Conservation (phyloP, 345 rosid species). For the Aquilaria yunnanensis region DNA sequence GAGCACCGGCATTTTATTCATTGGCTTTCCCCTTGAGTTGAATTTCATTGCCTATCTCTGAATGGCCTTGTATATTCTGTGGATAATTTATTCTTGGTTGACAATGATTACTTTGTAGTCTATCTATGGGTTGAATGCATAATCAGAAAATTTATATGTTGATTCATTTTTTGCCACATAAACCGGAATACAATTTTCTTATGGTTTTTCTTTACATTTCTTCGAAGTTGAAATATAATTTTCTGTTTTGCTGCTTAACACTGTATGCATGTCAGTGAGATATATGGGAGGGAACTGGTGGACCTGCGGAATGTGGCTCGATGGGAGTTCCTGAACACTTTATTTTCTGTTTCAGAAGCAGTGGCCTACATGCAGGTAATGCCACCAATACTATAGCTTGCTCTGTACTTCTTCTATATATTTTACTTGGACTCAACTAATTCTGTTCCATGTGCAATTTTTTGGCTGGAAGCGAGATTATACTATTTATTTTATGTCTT, state of each 20-base stretch:
- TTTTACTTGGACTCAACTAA: not conserved
- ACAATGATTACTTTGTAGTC: not conserved
- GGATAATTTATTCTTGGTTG: not conserved
- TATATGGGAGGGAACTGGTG: conserved; percentile 92
- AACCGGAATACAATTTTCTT: conserved; percentile 22
- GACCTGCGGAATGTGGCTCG: conserved; percentile 85
- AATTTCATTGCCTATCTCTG: no score
- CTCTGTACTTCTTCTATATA: not conserved
- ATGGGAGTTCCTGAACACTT: conserved; percentile 91
- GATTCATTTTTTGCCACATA: conserved; percentile 16
- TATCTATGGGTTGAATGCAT: conserved; percentile 1
- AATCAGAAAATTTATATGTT: conserved; percentile 10
- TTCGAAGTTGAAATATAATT: conserved; percentile 17
- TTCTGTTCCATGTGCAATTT: not conserved
- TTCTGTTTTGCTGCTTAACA: conserved; percentile 29
- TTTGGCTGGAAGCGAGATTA: not conserved
- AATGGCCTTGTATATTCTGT: not conserved
- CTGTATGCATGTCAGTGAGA: conserved; percentile 64
- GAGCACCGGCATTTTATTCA: no score
- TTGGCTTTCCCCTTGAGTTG: no score
- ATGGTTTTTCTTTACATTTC: conserved; percentile 29
- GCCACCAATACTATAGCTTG: not conserved
- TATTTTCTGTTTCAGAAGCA: conserved; percentile 95
- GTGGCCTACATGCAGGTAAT: conserved; percentile 90
- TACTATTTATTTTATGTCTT: no score